Percentiles rank a stretch among this genome's conserved stretches.
Evolutionary conservation across 1,139 yeast genomes (phyloP).

Genomic region (Lodderomyces metapsilosis): DNA sequence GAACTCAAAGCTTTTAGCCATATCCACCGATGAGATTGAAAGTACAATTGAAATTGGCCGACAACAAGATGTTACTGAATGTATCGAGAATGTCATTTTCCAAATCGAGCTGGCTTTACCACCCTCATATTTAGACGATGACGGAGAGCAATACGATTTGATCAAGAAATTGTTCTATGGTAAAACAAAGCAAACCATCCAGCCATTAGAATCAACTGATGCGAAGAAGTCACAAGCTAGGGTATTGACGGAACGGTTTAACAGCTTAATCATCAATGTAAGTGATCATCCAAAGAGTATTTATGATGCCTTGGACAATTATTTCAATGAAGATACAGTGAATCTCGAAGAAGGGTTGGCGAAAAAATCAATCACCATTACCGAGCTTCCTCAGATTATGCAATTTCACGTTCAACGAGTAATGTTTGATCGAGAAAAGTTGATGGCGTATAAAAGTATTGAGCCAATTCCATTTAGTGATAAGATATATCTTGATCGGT

Average conservation of each 20-base stretch:
- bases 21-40: slow-evolving; percentile 63
- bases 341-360: slow-evolving; percentile 71
- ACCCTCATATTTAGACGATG: slow-evolving; percentile 59
- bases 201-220: slow-evolving; percentile 25
- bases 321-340: slow-evolving; percentile 73
- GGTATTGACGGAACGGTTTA: slow-evolving; percentile 71
- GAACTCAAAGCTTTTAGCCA: slow-evolving; percentile 30
- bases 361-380: slow-evolving; percentile 69
- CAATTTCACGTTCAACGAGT: slow-evolving; percentile 95
- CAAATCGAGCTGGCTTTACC: slow-evolving; percentile 89
- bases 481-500: slow-evolving; percentile 79
- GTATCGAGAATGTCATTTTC: slow-evolving; percentile 91
- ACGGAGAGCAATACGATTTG: slow-evolving; percentile 80
- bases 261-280: slow-evolving; percentile 78
- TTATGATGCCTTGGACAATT: slow-evolving; percentile 86
- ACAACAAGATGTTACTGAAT: slow-evolving; percentile 97
- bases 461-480: slow-evolving; percentile 83
- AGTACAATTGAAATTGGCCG: slow-evolving; percentile 78
- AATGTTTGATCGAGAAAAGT: slow-evolving; percentile 72
- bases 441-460: slow-evolving; percentile 76
- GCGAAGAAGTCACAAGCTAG: slow-evolving; percentile 32
- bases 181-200: slow-evolving; percentile 44
- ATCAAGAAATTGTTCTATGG: slow-evolving; percentile 83
- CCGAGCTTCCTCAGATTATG: slow-evolving; percentile 71
- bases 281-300: slow-evolving; percentile 86